A percentile compares a stretch with the other conserved stretches of the same genome.
Evolutionary conservation across 129 eudicot species (phyloP).

Genomic region (Arctium minus): DNA sequence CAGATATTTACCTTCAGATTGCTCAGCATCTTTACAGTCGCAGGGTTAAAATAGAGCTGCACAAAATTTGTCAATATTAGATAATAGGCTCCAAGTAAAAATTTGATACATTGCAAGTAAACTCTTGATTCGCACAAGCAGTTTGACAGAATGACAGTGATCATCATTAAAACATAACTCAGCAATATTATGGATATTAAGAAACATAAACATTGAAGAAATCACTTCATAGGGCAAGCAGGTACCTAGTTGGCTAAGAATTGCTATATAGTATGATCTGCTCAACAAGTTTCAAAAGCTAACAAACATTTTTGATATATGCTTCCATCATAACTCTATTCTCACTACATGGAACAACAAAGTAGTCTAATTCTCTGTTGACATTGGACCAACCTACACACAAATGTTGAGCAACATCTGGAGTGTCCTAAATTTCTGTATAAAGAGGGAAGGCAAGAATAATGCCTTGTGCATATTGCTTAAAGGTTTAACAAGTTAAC

Average conservation of each 20-base stretch:
- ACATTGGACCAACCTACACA: background rate
- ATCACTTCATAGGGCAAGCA: background rate
- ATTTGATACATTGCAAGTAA: background rate
- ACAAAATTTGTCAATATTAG: slow-evolving; percentile 2
- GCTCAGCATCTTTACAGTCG: slow-evolving; percentile 99
- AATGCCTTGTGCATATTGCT: background rate
- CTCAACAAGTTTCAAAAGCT: background rate
- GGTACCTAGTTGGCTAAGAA: background rate
- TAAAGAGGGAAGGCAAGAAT: background rate
- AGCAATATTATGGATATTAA: background rate
- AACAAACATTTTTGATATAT: background rate
- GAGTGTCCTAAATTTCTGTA: background rate
- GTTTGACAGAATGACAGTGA: background rate
- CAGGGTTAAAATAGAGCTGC: slow-evolving; percentile 98
- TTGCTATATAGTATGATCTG: background rate
- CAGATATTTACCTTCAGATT: slow-evolving; percentile 73
- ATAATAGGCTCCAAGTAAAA: background rate
- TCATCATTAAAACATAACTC: background rate
- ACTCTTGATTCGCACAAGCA: background rate
- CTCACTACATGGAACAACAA: background rate
- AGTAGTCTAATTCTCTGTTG: background rate
- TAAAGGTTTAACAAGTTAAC: background rate
- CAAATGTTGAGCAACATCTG: background rate
- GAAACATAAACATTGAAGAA: background rate
- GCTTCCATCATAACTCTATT: background rate